Base-by-base conservation (phyloP, 177 flowering plant species). In the Vitis hybrid region DNA sequence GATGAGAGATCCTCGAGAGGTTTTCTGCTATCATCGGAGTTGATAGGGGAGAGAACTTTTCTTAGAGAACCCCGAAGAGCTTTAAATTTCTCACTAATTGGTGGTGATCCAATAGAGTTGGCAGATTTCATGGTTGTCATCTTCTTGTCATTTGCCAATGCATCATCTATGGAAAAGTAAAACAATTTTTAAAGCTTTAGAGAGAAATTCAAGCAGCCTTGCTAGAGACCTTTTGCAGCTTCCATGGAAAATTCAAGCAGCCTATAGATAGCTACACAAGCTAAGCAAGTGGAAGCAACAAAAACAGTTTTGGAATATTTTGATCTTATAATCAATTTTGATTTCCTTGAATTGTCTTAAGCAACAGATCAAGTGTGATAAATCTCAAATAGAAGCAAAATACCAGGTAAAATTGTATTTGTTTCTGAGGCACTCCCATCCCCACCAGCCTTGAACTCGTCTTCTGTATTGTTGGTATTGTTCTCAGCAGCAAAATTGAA, bases 11-110 rank as follows among this genome's bases (percentile, higher is more conserved):
- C 79, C 7, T 71, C 72, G 13, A 6, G 12, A 15, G 56, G 45
- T 11, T 58, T 45, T 64, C 49, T 70, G 11, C 64, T 54, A 2
- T 64, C 50, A 52, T 82, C 80, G 63, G 74, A 65, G 67, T 83
- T 62, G 18, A 89, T 56, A 13, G 89, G 88, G 48, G 88, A 81
- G 8, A 87, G 83, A 52, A 57, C 83, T 70, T 82, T 75, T 77
- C 89, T 84, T 3, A 64, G 11, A 15, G 86, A 75, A 62, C 72
- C 79, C 58, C 10, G 64, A 19, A 34, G 57, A 51, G 70, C 51
- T 55, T 50, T 63, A 19, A 59, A 75, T 56, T 62, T 60, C 65
- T 72, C 66, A 26, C 66, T 69, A 52, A 23, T 40, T 17, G 88
- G 80, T 19, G 82, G 68, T 12, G 63, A 79, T 51, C 52, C 60